Percentiles rank a stretch among this genome's conserved stretches.
Evolutionary conservation across 169 alveolate species (phyloP).

Genomic region (Cryptosporidium sp.): DNA sequence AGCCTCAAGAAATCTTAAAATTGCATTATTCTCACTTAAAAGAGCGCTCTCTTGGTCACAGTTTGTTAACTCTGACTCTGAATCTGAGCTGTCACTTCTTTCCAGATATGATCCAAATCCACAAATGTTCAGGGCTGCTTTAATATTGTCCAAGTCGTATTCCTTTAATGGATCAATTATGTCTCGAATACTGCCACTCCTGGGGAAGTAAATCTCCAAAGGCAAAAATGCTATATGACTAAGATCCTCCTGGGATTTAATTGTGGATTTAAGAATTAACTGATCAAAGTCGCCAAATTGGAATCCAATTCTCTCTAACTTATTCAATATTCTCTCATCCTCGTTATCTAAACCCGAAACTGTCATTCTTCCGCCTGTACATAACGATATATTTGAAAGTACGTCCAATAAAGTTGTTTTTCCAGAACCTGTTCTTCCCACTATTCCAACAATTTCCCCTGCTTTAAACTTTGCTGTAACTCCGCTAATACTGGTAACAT

Average conservation of each 20-base stretch:
- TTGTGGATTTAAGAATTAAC: neutral
- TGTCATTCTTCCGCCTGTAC: conserved; percentile 8
- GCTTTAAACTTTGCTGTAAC: conserved; percentile 10
- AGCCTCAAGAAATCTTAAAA: neutral
- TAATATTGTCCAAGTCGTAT: neutral
- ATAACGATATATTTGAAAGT: conserved; percentile 3
- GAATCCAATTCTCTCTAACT: conserved; percentile 11
- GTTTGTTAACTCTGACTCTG: neutral
- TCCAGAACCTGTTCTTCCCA: conserved; percentile 75
- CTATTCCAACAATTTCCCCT: conserved; percentile 53
- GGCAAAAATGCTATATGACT: conserved; percentile 43
- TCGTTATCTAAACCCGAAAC: neutral
- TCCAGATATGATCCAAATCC: conserved; percentile 53
- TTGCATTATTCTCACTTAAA: neutral
- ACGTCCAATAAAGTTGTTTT: conserved; percentile 56
- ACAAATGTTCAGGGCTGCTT: conserved; percentile 53
- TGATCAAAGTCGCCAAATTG: conserved; percentile 31
- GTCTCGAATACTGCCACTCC: conserved; percentile 27
- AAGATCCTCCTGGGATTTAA: conserved; percentile 20
- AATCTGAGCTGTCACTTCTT: neutral
- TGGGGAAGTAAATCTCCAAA: conserved; percentile 37
- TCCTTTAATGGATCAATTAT: conserved; percentile 48
- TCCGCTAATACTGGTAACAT: neutral
- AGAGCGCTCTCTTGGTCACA: neutral
- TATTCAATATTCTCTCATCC: neutral